Conservation (phyloP, 2,329 filamentous ascomycete genomes). For the Helminthosporium solani region DNA sequence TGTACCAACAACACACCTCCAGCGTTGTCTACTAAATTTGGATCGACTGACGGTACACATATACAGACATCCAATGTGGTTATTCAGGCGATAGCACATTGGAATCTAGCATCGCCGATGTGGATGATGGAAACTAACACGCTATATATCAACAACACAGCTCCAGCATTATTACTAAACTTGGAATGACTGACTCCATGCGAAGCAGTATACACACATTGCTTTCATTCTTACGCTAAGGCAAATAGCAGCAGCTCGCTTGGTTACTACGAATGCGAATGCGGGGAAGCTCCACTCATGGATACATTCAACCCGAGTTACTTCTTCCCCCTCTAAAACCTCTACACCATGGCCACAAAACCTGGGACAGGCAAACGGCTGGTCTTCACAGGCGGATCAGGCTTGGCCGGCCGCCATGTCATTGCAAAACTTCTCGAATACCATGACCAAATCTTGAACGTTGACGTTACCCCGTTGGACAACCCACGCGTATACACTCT, state of each 20-base stretch:
- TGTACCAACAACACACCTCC: constrained; percentile 18
- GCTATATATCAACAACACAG: too few species aligned
- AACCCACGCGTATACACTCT: constrained; percentile 53
- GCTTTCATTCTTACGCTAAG: too few species aligned
- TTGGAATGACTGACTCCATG: too few species aligned
- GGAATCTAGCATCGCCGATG: too few species aligned
- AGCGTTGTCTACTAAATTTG: background rate
- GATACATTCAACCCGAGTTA: background rate
- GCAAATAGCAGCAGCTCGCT: background rate
- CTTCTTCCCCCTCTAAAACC: background rate
- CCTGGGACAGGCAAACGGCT: constrained; percentile 37
- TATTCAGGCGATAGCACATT: too few species aligned
- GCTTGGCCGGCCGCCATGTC: constrained; percentile 50
- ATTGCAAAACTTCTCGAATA: constrained; percentile 53
- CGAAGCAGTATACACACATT: too few species aligned
- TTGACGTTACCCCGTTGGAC: constrained; percentile 51
- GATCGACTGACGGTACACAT: background rate
- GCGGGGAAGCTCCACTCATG: constrained; percentile 17
- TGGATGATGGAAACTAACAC: too few species aligned
- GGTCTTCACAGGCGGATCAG: constrained; percentile 58
- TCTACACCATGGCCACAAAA: constrained; percentile 8
- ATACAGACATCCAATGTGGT: background rate
- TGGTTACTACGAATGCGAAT: background rate
- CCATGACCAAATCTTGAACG: constrained; percentile 56
- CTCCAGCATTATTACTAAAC: too few species aligned